phyloP scores from a whole-genome alignment of 2,329 filamentous ascomycete species.

The Ascochyta koolunga region DNA sequence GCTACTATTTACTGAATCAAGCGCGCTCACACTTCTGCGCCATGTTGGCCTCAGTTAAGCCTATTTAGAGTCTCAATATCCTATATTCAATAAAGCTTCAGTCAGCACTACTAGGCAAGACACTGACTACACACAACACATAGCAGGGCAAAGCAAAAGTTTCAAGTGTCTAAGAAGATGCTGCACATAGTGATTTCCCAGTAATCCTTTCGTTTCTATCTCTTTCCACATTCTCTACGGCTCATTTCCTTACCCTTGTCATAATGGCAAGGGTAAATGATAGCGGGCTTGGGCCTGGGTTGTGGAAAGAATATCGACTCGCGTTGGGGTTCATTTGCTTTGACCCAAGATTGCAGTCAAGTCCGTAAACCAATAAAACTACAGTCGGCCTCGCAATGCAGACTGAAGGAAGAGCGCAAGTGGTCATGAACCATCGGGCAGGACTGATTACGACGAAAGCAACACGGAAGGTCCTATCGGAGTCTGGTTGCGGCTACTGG shows the following conservation, averaged over 20 bases:
- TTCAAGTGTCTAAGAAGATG: too few relatives aligned
- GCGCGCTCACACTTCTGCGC: neutral
- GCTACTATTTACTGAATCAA: neutral
- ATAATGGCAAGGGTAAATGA: constrained; percentile 4
- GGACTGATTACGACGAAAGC: constrained; percentile 4
- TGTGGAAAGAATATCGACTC: constrained; percentile 2
- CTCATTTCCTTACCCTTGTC: constrained; percentile 10
- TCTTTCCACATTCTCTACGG: neutral
- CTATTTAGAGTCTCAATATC: neutral
- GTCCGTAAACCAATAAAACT: constrained; percentile 9
- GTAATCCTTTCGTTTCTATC: neutral
- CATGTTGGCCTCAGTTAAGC: neutral
- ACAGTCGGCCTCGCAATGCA: constrained; percentile 1
- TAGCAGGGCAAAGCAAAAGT: neutral
- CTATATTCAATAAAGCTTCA: neutral
- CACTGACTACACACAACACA: neutral
- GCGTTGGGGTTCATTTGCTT: neutral
- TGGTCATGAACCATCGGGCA: neutral
- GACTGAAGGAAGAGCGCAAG: neutral
- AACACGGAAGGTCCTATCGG: neutral
- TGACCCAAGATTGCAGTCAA: constrained; percentile 16
- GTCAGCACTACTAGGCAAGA: neutral
- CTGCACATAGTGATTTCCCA: neutral
- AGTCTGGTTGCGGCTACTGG: constrained; percentile 9
- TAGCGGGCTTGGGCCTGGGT: constrained; percentile 9